Evolutionary conservation across 2,329 filamentous ascomycete species (phyloP), one percentile per base, ranked within the genome.

Genomic region (Juglanconis juglandina): DNA sequence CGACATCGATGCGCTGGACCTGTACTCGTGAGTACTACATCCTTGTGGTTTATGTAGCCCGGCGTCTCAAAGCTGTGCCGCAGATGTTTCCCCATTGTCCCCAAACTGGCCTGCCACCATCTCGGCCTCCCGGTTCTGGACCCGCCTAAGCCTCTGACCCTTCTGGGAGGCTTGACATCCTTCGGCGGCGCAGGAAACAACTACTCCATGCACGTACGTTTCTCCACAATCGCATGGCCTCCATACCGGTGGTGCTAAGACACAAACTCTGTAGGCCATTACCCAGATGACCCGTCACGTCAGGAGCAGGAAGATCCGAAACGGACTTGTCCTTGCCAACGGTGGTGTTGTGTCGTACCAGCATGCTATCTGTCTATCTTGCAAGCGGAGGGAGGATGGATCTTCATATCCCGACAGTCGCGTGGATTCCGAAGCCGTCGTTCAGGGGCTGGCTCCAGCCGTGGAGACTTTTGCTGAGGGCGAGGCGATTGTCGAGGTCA

Each of bases 131-230:
- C 81, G 0, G 73, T 82, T 0, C 70, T 70, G 0, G 70, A 76
- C 1, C 68, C 76, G 1, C 35, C 71, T 2, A 86, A 83, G 63
- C 79, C 82, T 0, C 77, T 88, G 24, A 88, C 85, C 0, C 70
- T 89, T 0, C 75, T 90, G 0, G 87, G 87, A 0, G 87, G 87
- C 0, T 67, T 90, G 56, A 89, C 87, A 4, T 87, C 82, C 1
- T 90, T 90, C 61, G 87, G 87, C 0, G 87, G 87, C 0, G 87
- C 87, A 5, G 87, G 87, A 0, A 90, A 90, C 64, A 89, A 89
- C 58, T 90, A 90, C 62, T 87, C 84, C 0, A 85, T 89, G 80
- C 87, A 90, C 73, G 85, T 82, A 70, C 68, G 74, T 71, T 6
- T 5, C 13, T 4, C 5, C 50, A 37, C 34, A 24, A 2, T 2